Conservation (phyloP, 768 basidiomycete genomes). For the Amyloporia xantha region DNA sequence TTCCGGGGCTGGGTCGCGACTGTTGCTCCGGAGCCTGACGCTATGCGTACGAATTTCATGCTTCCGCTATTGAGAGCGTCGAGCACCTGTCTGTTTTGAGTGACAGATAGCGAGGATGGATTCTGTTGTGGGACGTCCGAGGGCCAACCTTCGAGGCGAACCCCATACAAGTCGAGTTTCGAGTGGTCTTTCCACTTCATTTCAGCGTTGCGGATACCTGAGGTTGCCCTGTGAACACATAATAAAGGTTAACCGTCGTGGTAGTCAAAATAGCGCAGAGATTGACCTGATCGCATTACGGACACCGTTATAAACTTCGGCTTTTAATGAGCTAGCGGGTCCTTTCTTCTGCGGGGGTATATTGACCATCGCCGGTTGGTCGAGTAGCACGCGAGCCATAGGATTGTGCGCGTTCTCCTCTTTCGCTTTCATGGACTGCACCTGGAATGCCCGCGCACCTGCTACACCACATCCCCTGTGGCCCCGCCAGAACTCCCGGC, state of each 20-base stretch:
- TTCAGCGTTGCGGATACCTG: constrained; percentile 58
- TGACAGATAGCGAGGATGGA: constrained; percentile 49
- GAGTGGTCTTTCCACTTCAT: constrained; percentile 74
- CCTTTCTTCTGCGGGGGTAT: constrained; percentile 9
- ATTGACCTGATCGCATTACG: constrained; percentile 49
- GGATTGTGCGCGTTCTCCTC: not conserved
- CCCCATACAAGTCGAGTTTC: constrained; percentile 47
- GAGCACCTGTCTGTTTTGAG: constrained; percentile 48
- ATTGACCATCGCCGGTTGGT: not conserved
- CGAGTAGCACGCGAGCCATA: not conserved
- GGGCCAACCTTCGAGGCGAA: constrained; percentile 62
- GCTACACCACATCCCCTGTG: constrained; percentile 50
- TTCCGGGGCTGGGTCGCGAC: not conserved
- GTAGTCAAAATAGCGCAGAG: constrained; percentile 5
- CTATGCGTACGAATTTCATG: constrained; percentile 33
- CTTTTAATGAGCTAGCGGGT: constrained; percentile 36
- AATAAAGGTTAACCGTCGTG: too few relatives aligned
- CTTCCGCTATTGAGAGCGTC: constrained; percentile 42
- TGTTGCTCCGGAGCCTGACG: not conserved
- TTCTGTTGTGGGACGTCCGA: constrained; percentile 49
- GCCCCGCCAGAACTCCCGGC: constrained; percentile 62
- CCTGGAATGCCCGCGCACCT: constrained; percentile 52
- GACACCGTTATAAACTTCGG: constrained; percentile 48
- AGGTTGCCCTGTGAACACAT: constrained; percentile 48
- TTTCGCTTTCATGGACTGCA: constrained; percentile 30